Evolutionary conservation across 441 rosid genomes (phyloP), one percentile per base, ranked within the genome.

Genomic region (Croton setiger): DNA sequence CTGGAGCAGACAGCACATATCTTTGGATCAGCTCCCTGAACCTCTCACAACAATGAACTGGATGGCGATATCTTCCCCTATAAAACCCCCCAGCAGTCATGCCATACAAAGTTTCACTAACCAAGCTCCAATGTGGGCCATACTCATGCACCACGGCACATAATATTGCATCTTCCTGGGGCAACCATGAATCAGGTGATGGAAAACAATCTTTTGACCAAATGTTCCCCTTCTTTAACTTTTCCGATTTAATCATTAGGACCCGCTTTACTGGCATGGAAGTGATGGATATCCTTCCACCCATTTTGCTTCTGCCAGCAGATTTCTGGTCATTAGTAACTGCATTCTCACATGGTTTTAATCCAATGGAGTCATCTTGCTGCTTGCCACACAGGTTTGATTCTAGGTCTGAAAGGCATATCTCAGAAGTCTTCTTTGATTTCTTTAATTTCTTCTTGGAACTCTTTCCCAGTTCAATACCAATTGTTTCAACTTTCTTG

Each of bases 101-200:
- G 73, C 98, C 92, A 75, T 89, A 91, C 39, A 96, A 84, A 37
- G 84, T 80, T 41, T 77, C 98, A 51, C 96, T 84, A 71, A 85
- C 93, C 73, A 96, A 86, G 80, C 85, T 91, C 99, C 99, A 96
- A 48, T 91, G 80, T 45, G 90, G 78, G 60, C 98, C 99, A 86
- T 96, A 96, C 81, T 96, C 99, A 82, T 96, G 99, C 62, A 96
- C 98, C 72, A 87, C 85, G 62, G 99, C 99, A 85, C 98, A 90
- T 85, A 96, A 81, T 79, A 93, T 72, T 72, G 99, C 98, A 85
- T 96, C 98, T 85, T 96, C 99, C 79, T 88, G 99, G 23, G 98
- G 85, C 79, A 84, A 80, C 99, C 99, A 96, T 73, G 78, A 81
- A 85, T 90, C 98, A 73, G 99, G 96, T 44, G 82, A 81, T 63